Base-by-base conservation (phyloP, 2,329 filamentous ascomycete genomes). In the Sporothrix phasma region DNA sequence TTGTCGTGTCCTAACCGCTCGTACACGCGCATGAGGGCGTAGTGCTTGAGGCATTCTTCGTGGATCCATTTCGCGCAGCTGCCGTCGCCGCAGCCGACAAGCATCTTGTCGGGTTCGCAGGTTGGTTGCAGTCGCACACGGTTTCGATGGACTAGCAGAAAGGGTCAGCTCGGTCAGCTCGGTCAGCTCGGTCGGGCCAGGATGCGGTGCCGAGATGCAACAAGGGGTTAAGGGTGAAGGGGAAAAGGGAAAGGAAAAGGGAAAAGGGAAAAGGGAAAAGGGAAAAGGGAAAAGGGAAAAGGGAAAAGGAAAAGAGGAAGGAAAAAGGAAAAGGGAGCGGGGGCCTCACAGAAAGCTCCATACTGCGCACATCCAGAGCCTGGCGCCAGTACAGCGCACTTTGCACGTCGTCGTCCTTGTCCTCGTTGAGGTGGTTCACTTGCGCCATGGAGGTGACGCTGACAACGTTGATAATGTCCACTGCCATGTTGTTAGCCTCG, bases 391-490 rank as follows among this genome's bases (percentile, higher is more conserved):
- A 88, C 3, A 87, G 74, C 15, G 79, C 81, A 64, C 79, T 76
- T 65, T 84, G 80, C 0, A 84, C 78, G 68, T 86, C 82, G 17
- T 86, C 83, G 64, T 90, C 86, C 66, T 88, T 83, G 29, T 83
- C 77, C 69, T 92, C 88, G 46, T 85, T 81, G 85, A 88, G 90
- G 69, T 88, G 82, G 65, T 83, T 81, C 19, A 90, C 84, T 5
- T 78, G 76, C 1, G 87, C 82, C 51, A 76, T 76, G 29, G 82
- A 82, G 19, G 87, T 85, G 17, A 90, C 85, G 62, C 85, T 86
- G 71, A 86, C 81, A 4, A 88, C 88, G 67, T 90, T 88, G 72
- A 91, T 88, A 47, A 91, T 82, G 64, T 89, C 86, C 86, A 90
- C 82, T 84, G 67, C 45, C 10, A 46, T 39, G 19, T 45, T 34